Conservation (phyloP, 164 flowering plant species). For the Stephania japonica region DNA sequence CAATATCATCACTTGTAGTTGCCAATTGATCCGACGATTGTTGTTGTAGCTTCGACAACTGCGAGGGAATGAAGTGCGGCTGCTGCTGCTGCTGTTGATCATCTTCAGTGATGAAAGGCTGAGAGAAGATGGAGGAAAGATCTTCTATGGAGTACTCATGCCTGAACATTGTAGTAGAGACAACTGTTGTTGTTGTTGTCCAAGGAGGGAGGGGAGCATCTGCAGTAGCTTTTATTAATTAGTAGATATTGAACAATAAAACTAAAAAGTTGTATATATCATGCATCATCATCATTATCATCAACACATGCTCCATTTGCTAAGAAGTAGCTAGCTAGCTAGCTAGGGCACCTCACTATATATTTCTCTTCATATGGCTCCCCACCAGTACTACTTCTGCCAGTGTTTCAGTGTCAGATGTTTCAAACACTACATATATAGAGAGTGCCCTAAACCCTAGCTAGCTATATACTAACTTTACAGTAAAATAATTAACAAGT, state of each 20-base stretch:
- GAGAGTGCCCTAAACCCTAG: not conserved
- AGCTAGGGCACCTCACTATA: not conserved
- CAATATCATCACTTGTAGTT: not conserved
- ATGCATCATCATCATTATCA: not conserved
- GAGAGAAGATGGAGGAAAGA: not conserved
- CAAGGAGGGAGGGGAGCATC: not conserved
- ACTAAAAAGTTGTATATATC: no score
- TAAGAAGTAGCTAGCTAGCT: no score
- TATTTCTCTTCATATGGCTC: not conserved
- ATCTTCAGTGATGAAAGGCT: not conserved
- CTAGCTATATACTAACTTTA: no score
- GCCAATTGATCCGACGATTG: not conserved
- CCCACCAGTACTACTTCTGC: not conserved
- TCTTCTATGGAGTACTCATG: not conserved
- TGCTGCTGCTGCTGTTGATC: not conserved
- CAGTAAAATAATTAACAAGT: no score
- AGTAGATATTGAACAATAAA: not conserved
- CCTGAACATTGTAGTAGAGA: conserved; percentile 1
- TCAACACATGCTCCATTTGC: not conserved
- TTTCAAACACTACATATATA: no score
- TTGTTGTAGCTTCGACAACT: not conserved
- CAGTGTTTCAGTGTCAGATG: not conserved
- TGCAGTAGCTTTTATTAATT: not conserved
- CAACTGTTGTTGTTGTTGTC: not conserved
- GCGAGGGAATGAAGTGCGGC: not conserved